A percentile compares a stretch with the other conserved stretches of the same genome.
Evolutionary conservation across 2,329 filamentous ascomycete species (phyloP).

Genomic region (Basipetospora chlamydospora): DNA sequence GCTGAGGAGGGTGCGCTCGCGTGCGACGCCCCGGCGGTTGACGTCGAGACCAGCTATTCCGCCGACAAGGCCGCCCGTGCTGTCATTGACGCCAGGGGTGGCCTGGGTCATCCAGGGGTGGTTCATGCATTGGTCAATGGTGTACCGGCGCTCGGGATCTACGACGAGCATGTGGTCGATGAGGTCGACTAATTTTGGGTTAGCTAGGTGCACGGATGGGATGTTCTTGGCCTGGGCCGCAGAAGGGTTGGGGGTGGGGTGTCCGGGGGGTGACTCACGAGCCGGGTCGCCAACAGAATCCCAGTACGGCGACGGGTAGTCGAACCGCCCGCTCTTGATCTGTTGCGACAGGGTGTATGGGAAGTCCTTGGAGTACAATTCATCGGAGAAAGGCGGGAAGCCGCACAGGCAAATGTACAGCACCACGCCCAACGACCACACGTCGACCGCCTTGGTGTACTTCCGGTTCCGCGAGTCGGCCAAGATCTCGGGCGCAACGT

Average conservation of each 20-base stretch:
- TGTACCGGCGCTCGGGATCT: slow-evolving; percentile 68
- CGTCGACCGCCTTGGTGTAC: slow-evolving; percentile 88
- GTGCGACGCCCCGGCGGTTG: slow-evolving; percentile 59
- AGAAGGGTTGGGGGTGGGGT: background rate
- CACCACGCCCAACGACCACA: slow-evolving; percentile 96
- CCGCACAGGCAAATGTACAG: slow-evolving; percentile 95
- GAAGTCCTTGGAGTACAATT: slow-evolving; percentile 63
- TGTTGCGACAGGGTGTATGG: slow-evolving; percentile 80
- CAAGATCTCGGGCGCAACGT: slow-evolving; percentile 91
- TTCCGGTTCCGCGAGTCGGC: slow-evolving; percentile 67
- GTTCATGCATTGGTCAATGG: slow-evolving; percentile 76
- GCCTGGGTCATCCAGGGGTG: slow-evolving; percentile 76
- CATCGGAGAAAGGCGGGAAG: slow-evolving; percentile 93
- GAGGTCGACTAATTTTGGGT: slow-evolving; percentile 48
- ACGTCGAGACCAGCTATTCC: slow-evolving; percentile 74
- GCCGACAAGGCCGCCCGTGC: slow-evolving; percentile 84
- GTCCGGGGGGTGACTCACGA: slow-evolving; percentile 25
- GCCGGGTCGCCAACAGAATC: slow-evolving; percentile 76
- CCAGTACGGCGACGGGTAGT: slow-evolving; percentile 96
- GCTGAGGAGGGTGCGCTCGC: slow-evolving; percentile 76
- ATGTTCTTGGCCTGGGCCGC: too few species aligned
- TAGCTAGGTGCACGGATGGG: too few species aligned
- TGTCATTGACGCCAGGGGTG: slow-evolving; percentile 54
- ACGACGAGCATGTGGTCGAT: slow-evolving; percentile 93
- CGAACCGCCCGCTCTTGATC: slow-evolving; percentile 76